These are phyloP conservation scores for Vickermania spadyakhi DNA, from an alignment of 208 protist genomes.

Conservation along the genomic window DNA sequence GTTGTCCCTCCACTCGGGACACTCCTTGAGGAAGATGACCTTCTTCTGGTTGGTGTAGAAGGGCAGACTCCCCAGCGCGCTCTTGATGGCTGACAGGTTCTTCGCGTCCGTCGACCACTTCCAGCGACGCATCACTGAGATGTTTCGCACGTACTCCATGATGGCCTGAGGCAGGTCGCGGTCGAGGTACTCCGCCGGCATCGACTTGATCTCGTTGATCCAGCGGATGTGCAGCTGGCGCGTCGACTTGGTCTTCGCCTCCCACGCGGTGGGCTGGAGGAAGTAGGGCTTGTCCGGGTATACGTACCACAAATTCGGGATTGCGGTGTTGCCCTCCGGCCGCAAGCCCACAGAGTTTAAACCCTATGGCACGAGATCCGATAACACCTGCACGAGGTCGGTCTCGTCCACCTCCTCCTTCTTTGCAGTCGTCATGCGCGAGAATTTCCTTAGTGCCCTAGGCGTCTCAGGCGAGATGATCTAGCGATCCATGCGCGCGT, in stretches of 20 bases:
- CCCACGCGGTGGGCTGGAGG: neutral
- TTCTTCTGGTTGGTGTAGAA: neutral
- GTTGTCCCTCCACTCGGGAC: neutral
- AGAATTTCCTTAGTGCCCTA: neutral
- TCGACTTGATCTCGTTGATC: neutral
- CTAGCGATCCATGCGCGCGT: neutral
- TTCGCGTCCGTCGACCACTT: neutral
- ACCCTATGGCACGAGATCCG: neutral
- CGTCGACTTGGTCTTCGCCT: neutral
- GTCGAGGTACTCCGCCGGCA: neutral
- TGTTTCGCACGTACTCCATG: neutral
- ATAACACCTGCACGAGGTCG: neutral
- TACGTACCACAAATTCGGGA: neutral
- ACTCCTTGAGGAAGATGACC: neutral
- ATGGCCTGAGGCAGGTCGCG: neutral
- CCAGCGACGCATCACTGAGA: neutral
- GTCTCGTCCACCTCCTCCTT: neutral
- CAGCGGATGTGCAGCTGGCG: neutral
- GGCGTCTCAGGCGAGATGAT: too few relatives aligned
- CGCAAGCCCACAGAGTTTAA: neutral
- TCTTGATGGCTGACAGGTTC: neutral
- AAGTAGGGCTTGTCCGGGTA: neutral
- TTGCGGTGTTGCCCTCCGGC: neutral
- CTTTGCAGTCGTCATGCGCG: neutral
- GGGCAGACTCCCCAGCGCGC: neutral